Base-by-base conservation (phyloP, 164 flowering plant species). In the Chloranthus sessilifolius region DNA sequence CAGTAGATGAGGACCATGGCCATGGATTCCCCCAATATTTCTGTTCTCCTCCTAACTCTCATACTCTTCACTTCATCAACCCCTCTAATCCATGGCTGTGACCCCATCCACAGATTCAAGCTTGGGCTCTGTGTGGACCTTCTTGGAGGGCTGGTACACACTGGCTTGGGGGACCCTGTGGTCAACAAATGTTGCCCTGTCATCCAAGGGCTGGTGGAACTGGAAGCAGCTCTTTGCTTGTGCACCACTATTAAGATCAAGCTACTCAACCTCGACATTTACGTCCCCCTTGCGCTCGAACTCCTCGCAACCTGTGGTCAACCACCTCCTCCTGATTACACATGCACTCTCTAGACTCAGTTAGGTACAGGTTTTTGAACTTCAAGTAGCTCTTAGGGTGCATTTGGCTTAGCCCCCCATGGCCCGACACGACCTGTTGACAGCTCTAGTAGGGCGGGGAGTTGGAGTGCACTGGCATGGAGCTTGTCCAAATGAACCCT, bases 321-420 rank as follows among this genome's bases (percentile, higher is more conserved):
- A 68, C 68, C 83, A 0, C 84, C 88, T 2, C 95, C 95, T 9
- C 82, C 90, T 58, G 95, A n/a, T n/a, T n/a, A n/a, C n/a, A n/a
- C n/a, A n/a, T n/a, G n/a, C n/a, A n/a, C n/a, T n/a, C n/a, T n/a
- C n/a, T n/a, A n/a, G n/a, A n/a, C n/a, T n/a, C n/a, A n/a, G n/a
- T n/a, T n/a, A n/a, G n/a, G n/a, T n/a, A n/a, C n/a, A n/a, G n/a
- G n/a, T n/a, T n/a, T n/a, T n/a, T n/a, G n/a, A n/a, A n/a, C n/a
- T n/a, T n/a, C n/a, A n/a, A n/a, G n/a, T n/a, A n/a, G n/a, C n/a
- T n/a, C n/a, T n/a, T n/a, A n/a, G n/a, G n/a, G n/a, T n/a, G n/a
- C n/a, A n/a, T n/a, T n/a, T n/a, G n/a, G n/a, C n/a, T n/a, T n/a
- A n/a, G n/a, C n/a, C n/a, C n/a, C n/a, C n/a, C n/a, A n/a, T n/a